Conservation (phyloP, 192 early-diverging fungal species). For the Geosiphon pyriformis region DNA sequence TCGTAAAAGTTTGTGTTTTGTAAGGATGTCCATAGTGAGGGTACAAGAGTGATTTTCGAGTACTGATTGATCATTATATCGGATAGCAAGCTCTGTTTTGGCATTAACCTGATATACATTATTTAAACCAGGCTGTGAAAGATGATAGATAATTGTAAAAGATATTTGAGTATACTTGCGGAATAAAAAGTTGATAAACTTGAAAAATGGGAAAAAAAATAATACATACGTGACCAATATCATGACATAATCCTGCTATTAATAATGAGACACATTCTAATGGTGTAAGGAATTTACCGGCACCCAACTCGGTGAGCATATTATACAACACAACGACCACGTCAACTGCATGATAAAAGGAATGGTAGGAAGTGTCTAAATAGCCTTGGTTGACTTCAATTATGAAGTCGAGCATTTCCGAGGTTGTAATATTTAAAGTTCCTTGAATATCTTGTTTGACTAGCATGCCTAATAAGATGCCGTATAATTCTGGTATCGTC, state of each 20-base stretch:
- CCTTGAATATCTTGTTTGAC: conserved; percentile 56
- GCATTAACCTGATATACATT: conserved; percentile 90
- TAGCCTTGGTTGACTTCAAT: conserved; percentile 81
- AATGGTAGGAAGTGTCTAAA: conserved; percentile 84
- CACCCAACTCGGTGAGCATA: conserved; percentile 64
- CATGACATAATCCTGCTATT: conserved; percentile 84
- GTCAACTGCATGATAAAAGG: conserved; percentile 88
- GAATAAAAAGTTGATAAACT: conserved; percentile 6
- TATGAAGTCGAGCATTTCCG: conserved; percentile 76
- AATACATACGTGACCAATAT: conserved; percentile 73
- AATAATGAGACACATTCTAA: conserved; percentile 72
- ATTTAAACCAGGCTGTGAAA: conserved; percentile 77
- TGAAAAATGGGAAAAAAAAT: too few relatives aligned
- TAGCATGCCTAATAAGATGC: conserved; percentile 77
- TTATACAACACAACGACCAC: conserved; percentile 80
- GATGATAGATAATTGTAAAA: background rate
- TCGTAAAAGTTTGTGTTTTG: conserved; percentile 66
- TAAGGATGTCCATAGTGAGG: conserved; percentile 65
- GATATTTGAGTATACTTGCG: conserved; percentile 1
- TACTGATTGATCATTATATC: conserved; percentile 75
- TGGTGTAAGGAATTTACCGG: conserved; percentile 58
- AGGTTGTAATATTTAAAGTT: conserved; percentile 51
- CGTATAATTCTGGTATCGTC: conserved; percentile 72
- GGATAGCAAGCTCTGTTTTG: conserved; percentile 63
- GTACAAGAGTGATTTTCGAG: conserved; percentile 84